Percentiles rank a stretch among this genome's conserved stretches.
phyloP scores from a whole-genome alignment of 768 basidiomycete genomes.

The Pleurotus pulmonarius region DNA sequence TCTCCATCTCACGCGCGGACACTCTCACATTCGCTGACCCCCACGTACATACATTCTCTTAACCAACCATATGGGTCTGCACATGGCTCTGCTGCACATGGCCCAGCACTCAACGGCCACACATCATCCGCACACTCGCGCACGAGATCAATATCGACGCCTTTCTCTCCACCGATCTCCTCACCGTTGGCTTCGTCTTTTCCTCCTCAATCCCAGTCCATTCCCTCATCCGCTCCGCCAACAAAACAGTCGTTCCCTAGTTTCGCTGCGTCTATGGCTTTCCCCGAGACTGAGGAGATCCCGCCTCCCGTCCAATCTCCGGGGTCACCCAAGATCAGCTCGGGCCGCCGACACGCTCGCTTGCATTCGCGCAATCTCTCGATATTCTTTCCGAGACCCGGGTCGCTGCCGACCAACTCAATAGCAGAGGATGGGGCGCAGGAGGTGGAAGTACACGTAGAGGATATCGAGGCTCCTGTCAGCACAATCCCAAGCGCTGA shows the following conservation, averaged over 20 bases:
- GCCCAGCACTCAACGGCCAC: constrained; percentile 15
- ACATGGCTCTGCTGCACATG: background rate
- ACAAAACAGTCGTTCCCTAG: constrained; percentile 7
- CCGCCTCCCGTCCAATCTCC: constrained; percentile 1
- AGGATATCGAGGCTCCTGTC: constrained; percentile 47
- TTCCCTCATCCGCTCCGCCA: constrained; percentile 9
- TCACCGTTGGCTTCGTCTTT: constrained; percentile 15
- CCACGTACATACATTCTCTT: constrained; percentile 1
- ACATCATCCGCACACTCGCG: constrained; percentile 23
- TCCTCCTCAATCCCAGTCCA: constrained; percentile 11
- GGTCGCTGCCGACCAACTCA: constrained; percentile 50
- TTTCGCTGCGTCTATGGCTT: constrained; percentile 3
- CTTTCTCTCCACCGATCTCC: constrained; percentile 14
- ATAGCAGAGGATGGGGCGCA: constrained; percentile 69
- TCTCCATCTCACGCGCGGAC: constrained; percentile 1
- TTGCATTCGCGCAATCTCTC: constrained; percentile 91
- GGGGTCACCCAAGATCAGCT: background rate
- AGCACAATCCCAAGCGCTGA: constrained; percentile 42
- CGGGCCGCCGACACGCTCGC: constrained; percentile 51
- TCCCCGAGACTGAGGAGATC: background rate
- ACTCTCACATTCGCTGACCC: constrained; percentile 1
- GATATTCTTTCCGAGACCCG: constrained; percentile 85
- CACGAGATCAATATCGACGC: constrained; percentile 14
- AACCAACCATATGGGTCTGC: constrained; percentile 2
- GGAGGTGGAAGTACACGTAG: constrained; percentile 39